These are phyloP conservation scores for Pythium insidiosum DNA, from an alignment of 352 stramenopile genomes.

Conservation along the genomic window DNA sequence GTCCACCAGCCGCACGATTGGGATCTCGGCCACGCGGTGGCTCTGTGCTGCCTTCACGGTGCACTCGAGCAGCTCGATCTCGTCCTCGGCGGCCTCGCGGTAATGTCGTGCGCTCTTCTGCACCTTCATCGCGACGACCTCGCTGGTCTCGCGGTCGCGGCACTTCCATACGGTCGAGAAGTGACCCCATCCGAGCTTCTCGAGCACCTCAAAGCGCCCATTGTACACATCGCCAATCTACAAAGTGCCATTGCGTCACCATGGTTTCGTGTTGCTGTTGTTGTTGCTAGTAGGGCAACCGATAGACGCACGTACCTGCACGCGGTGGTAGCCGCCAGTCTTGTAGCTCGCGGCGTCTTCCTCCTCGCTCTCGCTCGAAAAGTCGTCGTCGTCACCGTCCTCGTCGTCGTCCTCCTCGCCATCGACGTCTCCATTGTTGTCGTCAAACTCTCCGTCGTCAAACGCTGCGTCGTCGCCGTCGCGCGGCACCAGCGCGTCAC, in stretches of 20 bases:
- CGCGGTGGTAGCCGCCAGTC: conserved; percentile 96
- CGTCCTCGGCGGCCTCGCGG: conserved; percentile 96
- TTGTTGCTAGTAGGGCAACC: too few relatives aligned
- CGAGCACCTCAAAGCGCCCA: conserved; percentile 92
- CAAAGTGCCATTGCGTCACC: neutral
- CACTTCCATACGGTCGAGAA: conserved; percentile 99
- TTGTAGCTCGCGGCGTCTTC: conserved; percentile 96
- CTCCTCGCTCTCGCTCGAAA: conserved; percentile 76
- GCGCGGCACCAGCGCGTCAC: neutral
- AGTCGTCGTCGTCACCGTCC: conserved; percentile 82
- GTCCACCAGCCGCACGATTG: conserved; percentile 80
- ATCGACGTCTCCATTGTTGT: conserved; percentile 22
- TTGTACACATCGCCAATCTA: conserved; percentile 89
- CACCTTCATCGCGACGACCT: conserved; percentile 95
- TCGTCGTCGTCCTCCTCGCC: conserved; percentile 14
- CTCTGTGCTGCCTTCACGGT: conserved; percentile 58
- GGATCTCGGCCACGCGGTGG: conserved; percentile 21
- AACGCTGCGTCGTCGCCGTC: conserved; percentile 7
- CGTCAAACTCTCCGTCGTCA: conserved; percentile 11
- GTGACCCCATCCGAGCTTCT: conserved; percentile 99
- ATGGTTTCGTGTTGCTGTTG: too few relatives aligned
- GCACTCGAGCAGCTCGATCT: conserved; percentile 96
- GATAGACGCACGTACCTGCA: conserved; percentile 71
- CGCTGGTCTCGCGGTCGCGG: conserved; percentile 71
- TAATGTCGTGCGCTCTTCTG: conserved; percentile 98